Conservation (phyloP, 345 rosid genomes). For the Acer yangbiense region DNA sequence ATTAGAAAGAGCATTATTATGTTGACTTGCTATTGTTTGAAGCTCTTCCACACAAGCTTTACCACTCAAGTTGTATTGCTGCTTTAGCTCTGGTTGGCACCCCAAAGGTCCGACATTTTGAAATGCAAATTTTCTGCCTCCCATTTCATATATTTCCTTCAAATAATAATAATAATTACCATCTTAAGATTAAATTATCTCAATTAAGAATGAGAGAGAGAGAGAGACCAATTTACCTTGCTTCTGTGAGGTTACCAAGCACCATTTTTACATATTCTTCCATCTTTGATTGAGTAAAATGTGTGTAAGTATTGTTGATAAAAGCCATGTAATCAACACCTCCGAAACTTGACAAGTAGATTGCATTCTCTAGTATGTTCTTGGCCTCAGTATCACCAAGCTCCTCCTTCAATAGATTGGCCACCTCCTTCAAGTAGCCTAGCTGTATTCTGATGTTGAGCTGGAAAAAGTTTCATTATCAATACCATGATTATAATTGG, state of each 20-base stretch:
- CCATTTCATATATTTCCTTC: conserved; percentile 13
- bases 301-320: background rate
- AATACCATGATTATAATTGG: no score
- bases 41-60: no score
- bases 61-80: background rate
- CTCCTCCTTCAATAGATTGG: background rate
- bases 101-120: conserved; percentile 32
- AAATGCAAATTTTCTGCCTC: conserved; percentile 35
- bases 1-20: no score
- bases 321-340: conserved; percentile 22
- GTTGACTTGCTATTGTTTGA: no score
- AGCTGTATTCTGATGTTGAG: conserved; percentile 23
- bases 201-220: no score
- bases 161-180: no score
- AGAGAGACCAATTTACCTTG: conserved; percentile 11
- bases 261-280: conserved; percentile 16
- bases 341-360: conserved; percentile 31
- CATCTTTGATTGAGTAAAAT: background rate
- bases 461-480: conserved; percentile 1
- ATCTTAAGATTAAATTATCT: no score
- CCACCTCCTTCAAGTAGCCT: conserved; percentile 25
- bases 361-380: conserved; percentile 3
- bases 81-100: conserved; percentile 23
- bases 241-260: conserved; percentile 24
- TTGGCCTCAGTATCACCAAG: conserved; percentile 16